Conservation (phyloP, 768 basidiomycete species). For the Tylopilus sp. region DNA sequence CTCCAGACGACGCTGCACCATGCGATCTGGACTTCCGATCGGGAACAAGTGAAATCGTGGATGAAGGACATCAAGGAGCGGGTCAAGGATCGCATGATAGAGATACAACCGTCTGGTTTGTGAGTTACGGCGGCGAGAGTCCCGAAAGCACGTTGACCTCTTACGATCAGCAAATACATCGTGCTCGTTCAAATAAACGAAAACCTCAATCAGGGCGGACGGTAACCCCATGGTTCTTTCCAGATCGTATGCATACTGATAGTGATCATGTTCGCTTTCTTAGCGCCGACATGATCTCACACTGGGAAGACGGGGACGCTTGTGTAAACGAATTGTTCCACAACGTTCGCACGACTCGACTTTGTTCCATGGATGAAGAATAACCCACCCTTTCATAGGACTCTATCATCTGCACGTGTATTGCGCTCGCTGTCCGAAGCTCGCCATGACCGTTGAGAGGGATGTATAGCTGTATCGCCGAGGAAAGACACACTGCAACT, state of each 20-base stretch:
- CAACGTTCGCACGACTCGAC: slow-evolving; percentile 52
- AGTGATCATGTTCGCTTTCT: neutral
- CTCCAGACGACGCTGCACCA: slow-evolving; percentile 64
- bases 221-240: slow-evolving; percentile 43
- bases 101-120: slow-evolving; percentile 80
- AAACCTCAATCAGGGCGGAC: slow-evolving; percentile 81
- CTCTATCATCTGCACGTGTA: slow-evolving; percentile 63
- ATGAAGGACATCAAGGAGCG: slow-evolving; percentile 83
- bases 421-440: slow-evolving; percentile 58
- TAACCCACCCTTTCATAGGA: slow-evolving; percentile 46
- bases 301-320: slow-evolving; percentile 84
- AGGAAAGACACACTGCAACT: slow-evolving; percentile 17
- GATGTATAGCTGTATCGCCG: slow-evolving; percentile 25
- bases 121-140: slow-evolving; percentile 40
- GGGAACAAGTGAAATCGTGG: slow-evolving; percentile 67
- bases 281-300: slow-evolving; percentile 79
- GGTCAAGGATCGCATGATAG: slow-evolving; percentile 82
- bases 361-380: slow-evolving; percentile 5
- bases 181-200: slow-evolving; percentile 83
- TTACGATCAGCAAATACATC: slow-evolving; percentile 68
- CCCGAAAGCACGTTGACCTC: slow-evolving; percentile 14
- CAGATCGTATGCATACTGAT: slow-evolving; percentile 5
- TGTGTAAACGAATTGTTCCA: slow-evolving; percentile 76
- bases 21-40: slow-evolving; percentile 65
- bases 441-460: slow-evolving; percentile 24